Evolutionary conservation across 768 basidiomycete genomes (phyloP).

Genomic region (Macrolepiota fuliginosa): DNA sequence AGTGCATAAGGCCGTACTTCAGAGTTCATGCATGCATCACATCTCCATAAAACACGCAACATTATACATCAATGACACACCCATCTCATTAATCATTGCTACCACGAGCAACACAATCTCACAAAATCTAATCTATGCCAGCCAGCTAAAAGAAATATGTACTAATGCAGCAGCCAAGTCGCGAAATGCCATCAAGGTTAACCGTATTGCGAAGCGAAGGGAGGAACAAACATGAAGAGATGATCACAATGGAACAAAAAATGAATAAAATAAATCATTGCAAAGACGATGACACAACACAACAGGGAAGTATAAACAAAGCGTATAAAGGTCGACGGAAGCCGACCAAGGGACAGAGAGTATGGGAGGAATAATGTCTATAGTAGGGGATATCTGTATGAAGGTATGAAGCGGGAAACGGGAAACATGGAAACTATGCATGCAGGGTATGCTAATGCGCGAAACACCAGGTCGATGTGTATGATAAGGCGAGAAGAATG

Average conservation of each 20-base stretch:
- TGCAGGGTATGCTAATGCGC: not conserved
- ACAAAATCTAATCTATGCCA: not conserved
- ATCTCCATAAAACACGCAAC: not conserved
- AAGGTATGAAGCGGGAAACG: not conserved
- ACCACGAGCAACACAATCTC: not conserved
- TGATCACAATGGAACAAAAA: not conserved
- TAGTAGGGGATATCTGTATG: not conserved
- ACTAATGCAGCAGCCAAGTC: not conserved
- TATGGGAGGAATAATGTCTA: not conserved
- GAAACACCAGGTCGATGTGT: not conserved
- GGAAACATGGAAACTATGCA: not conserved
- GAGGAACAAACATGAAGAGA: not conserved
- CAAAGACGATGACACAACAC: not conserved
- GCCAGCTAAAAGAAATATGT: not conserved
- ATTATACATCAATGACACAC: not conserved
- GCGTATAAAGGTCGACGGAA: not conserved
- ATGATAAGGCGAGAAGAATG: slow-evolving; percentile 1
- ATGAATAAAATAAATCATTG: slow-evolving; percentile 6
- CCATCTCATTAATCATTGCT: not conserved
- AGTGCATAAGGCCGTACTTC: not conserved
- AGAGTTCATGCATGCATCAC: too few relatives aligned
- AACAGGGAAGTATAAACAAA: not conserved
- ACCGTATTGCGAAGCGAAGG: too few relatives aligned
- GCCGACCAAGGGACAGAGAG: not conserved
- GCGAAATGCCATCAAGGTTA: not conserved